phyloP scores from a whole-genome alignment of 371 early-diverging fungal species.

The Phascolomyces articulosus region DNA sequence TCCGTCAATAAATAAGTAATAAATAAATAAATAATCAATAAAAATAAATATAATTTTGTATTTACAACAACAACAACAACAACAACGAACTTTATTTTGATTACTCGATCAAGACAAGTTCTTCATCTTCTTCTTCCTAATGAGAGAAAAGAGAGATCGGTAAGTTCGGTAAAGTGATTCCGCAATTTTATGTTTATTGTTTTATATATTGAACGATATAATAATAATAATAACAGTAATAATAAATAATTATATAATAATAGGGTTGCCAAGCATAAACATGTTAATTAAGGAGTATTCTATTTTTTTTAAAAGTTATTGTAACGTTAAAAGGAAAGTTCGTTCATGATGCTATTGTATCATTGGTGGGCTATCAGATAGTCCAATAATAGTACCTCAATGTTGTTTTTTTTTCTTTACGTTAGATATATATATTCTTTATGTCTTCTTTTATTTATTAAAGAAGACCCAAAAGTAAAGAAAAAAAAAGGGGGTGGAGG shows the following conservation, averaged over 20 bases:
- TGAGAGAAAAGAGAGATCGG: neutral
- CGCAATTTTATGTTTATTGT: no score
- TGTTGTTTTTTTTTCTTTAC: neutral
- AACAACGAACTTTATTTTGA: neutral
- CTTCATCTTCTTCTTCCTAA: no score
- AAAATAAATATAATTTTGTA: neutral
- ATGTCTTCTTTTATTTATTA: no score
- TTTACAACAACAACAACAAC: neutral
- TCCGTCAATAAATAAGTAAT: no score
- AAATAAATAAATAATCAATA: no score
- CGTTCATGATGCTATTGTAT: constrained; percentile 2
- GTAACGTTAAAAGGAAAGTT: constrained; percentile 1
- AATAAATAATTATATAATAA: neutral
- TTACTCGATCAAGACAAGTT: no score
- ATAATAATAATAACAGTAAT: no score
- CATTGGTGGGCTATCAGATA: neutral
- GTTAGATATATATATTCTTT: no score
- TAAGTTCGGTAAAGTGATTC: neutral
- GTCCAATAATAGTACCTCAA: neutral
- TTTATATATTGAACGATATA: no score
- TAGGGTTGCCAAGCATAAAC: neutral
- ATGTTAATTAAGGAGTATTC: neutral
- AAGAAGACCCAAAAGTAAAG: no score
- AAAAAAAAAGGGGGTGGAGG: no score
- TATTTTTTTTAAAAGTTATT: neutral